Conservation (phyloP, 2,329 filamentous ascomycete species). For the Pseudogymnoascus sp. region DNA sequence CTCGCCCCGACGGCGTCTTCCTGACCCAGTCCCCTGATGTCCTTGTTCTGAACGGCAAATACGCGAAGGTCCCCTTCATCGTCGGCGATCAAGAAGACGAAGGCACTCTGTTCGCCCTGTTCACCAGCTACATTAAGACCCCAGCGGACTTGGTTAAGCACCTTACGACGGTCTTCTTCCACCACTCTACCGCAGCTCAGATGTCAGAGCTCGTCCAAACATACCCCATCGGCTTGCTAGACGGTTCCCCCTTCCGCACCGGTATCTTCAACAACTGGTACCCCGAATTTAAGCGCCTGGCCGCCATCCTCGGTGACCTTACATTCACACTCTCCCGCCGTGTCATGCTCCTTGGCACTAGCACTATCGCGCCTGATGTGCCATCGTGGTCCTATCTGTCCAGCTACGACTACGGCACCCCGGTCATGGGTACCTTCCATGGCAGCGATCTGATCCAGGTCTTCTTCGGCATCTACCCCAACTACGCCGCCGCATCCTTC, state of each 20-base stretch:
- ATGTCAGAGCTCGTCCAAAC: constrained; percentile 51
- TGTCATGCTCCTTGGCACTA: constrained; percentile 47
- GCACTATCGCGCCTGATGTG: constrained; percentile 45
- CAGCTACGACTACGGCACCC: constrained; percentile 63
- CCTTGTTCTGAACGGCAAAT: constrained; percentile 45
- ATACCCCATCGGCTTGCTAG: constrained; percentile 47
- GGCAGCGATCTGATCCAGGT: constrained; percentile 61
- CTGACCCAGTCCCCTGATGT: constrained; percentile 58
- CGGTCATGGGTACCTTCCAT: constrained; percentile 71
- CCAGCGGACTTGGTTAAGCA: constrained; percentile 54
- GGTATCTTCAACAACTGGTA: constrained; percentile 62
- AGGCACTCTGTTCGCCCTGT: constrained; percentile 66
- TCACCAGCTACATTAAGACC: constrained; percentile 53
- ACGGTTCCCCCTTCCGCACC: constrained; percentile 68
- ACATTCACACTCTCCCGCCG: constrained; percentile 68
- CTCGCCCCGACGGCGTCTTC: constrained; percentile 61
- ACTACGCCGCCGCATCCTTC: constrained; percentile 53
- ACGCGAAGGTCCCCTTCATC: constrained; percentile 55
- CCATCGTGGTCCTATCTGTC: constrained; percentile 69
- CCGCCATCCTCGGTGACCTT: constrained; percentile 68
- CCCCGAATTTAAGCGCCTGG: constrained; percentile 69
- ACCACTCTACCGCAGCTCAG: constrained; percentile 41
- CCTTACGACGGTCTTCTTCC: constrained; percentile 53
- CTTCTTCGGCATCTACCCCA: constrained; percentile 57
- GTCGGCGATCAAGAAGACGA: constrained; percentile 75